These are phyloP conservation scores for Coemansia sp. DNA, from an alignment of 192 early-diverging fungal genomes.

Conservation along the genomic window DNA sequence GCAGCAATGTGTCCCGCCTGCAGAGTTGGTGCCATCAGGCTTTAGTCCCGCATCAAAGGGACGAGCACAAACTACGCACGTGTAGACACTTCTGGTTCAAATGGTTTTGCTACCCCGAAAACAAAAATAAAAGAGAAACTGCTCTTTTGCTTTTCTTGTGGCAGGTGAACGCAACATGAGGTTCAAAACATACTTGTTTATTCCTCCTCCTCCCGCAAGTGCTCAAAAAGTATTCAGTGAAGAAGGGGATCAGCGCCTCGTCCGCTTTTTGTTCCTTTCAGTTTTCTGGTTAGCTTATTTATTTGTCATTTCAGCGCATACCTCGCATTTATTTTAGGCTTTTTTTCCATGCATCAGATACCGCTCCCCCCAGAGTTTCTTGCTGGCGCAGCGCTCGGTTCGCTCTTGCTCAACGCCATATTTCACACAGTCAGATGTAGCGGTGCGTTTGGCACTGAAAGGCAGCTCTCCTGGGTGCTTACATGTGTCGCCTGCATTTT, in stretches of 20 bases:
- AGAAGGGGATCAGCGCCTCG: not conserved
- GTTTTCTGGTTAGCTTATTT: too few relatives aligned
- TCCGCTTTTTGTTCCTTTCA: not conserved
- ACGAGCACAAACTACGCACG: not conserved
- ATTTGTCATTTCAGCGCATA: not conserved
- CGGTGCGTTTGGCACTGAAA: conserved; percentile 20
- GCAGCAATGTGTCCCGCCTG: too few relatives aligned
- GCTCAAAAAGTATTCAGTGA: too few relatives aligned
- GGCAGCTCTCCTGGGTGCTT: conserved; percentile 53
- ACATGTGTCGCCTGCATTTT: conserved; percentile 41
- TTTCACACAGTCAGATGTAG: conserved; percentile 15
- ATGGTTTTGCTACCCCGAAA: not conserved
- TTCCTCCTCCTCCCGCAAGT: not conserved
- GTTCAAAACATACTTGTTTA: not conserved
- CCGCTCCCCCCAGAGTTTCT: conserved; percentile 12
- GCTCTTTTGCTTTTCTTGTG: not conserved
- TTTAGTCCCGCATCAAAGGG: too few relatives aligned
- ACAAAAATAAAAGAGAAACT: not conserved
- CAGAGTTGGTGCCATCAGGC: too few relatives aligned
- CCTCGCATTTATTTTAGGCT: not conserved
- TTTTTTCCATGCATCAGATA: not conserved
- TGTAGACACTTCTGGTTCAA: not conserved
- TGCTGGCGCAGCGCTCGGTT: conserved; percentile 14
- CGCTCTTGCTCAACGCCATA: conserved; percentile 18
- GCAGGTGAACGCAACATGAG: not conserved